Conservation (phyloP, 306 rosid species). For the Alnus glutinosa region DNA sequence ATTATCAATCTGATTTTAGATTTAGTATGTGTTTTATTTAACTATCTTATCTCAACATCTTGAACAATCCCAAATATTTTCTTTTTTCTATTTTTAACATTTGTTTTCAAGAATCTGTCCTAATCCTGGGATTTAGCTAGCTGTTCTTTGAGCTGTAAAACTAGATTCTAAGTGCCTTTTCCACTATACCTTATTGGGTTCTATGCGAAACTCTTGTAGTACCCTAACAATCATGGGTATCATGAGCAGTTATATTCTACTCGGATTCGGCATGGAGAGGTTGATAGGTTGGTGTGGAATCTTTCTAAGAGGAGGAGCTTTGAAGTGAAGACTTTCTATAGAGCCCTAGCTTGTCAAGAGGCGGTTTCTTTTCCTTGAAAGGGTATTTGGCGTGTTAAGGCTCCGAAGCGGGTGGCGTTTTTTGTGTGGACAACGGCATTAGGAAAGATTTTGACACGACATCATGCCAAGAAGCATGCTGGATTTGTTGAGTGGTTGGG, state of each 20-base stretch:
- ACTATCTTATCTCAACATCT: not conserved
- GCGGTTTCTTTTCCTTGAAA: too few relatives aligned
- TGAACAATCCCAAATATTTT: conserved; percentile 1
- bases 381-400: too few relatives aligned
- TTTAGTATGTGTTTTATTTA: not conserved
- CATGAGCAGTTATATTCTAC: not conserved
- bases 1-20: conserved; percentile 1
- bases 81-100: not conserved
- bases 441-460: too few relatives aligned
- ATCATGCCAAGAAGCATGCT: too few relatives aligned
- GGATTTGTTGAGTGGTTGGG: too few relatives aligned
- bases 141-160: conserved; percentile 1
- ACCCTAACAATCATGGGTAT: not conserved
- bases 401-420: too few relatives aligned
- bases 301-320: too few relatives aligned
- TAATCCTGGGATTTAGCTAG: not conserved
- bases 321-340: too few relatives aligned
- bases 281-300: too few relatives aligned
- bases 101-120: not conserved
- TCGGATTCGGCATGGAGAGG: too few relatives aligned
- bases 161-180: conserved; percentile 1
- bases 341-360: too few relatives aligned
- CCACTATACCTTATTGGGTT: not conserved
- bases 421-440: too few relatives aligned
- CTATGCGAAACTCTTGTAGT: not conserved